Evolutionary conservation across 306 rosid genomes (phyloP).

Genomic region (Prunus mongolica): DNA sequence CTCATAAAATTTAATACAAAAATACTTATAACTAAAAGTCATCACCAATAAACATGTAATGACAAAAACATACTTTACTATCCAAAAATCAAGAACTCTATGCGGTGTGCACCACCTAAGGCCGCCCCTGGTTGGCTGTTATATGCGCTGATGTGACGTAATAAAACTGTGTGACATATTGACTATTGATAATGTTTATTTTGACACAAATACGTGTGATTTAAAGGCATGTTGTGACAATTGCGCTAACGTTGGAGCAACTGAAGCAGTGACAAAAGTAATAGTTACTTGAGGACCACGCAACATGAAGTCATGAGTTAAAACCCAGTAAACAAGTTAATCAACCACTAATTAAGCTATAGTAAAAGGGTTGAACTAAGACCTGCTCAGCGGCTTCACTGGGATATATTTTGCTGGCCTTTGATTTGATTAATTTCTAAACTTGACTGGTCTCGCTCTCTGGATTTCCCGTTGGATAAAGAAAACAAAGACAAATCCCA

Average conservation of each 20-base stretch:
- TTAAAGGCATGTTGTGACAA: too few species aligned
- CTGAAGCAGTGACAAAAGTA: neutral
- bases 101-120: too few species aligned
- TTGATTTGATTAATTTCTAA: neutral
- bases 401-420: neutral
- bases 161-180: too few species aligned
- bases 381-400: neutral
- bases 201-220: too few species aligned
- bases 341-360: neutral
- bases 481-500: neutral
- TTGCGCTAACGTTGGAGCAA: neutral
- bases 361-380: too few species aligned
- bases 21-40: too few species aligned
- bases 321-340: neutral
- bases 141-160: too few species aligned
- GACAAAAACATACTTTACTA: too few species aligned
- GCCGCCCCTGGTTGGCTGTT: too few species aligned
- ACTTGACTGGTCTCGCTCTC: neutral
- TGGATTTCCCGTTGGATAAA: neutral
- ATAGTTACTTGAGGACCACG: neutral
- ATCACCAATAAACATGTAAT: too few species aligned
- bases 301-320: neutral
- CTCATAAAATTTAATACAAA: too few species aligned
- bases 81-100: fast-evolving
- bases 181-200: too few species aligned